These are phyloP conservation scores for Pythium periplocum DNA, from an alignment of 352 stramenopile genomes.

Conservation along the genomic window DNA sequence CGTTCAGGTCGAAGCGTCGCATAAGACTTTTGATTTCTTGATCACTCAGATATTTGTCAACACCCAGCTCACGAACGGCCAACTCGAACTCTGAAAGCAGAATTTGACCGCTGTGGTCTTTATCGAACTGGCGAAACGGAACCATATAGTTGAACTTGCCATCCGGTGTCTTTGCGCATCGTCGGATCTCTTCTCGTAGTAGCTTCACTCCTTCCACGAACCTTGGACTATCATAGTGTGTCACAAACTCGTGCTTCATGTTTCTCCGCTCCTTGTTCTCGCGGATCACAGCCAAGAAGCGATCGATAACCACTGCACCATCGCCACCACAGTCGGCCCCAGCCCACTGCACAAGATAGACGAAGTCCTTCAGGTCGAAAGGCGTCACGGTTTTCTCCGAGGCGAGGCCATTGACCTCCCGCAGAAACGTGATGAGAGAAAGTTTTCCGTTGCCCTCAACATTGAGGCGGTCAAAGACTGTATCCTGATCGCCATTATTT, in stretches of 20 bases:
- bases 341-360: conserved; percentile 70
- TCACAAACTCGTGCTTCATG: conserved; percentile 84
- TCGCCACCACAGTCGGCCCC: conserved; percentile 68
- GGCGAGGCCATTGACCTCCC: conserved; percentile 51
- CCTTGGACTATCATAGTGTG: conserved; percentile 69
- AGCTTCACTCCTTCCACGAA: conserved; percentile 73
- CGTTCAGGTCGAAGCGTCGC: conserved; percentile 68
- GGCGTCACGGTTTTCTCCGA: conserved; percentile 44
- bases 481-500: conserved; percentile 29
- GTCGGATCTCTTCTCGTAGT: conserved; percentile 64
- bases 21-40: conserved; percentile 81
- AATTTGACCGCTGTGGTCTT: conserved; percentile 62
- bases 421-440: conserved; percentile 46
- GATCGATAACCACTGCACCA: conserved; percentile 63
- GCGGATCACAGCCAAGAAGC: conserved; percentile 60
- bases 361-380: conserved; percentile 66
- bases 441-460: conserved; percentile 66
- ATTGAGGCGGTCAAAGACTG: conserved; percentile 67
- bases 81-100: conserved; percentile 68
- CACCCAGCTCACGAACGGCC: conserved; percentile 57
- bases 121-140: conserved; percentile 71
- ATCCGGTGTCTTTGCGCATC: conserved; percentile 73
- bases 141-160: conserved; percentile 69
- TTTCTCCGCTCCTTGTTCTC: conserved; percentile 69
- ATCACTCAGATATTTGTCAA: conserved; percentile 65